Evolutionary conservation across 768 basidiomycete genomes (phyloP), one percentile per base, ranked within the genome.

Genomic region (Mycena capillaripes): DNA sequence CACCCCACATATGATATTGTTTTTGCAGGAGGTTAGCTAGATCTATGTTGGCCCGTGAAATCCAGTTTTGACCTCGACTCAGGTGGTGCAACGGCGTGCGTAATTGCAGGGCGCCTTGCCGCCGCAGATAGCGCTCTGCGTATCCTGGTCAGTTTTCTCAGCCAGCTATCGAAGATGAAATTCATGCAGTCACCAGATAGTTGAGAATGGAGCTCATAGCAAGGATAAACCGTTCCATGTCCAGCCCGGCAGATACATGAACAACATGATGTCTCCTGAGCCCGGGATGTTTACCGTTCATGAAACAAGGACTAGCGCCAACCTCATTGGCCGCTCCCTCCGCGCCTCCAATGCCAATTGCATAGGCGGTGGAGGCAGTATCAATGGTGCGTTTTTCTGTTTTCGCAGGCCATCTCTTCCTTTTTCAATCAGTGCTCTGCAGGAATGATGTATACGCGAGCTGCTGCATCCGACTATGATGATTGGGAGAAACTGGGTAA

Each of bases 11-110:
- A 60, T 27, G 59, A 60, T n/a, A 42, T 60, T 17, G 44, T 60
- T 10, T 44, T 60, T 29, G 59, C 59, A 27, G 59, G 59, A 60
- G 59, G 59, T 60, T 48, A 9, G 46, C 59, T 44, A 2, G 23
- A 25, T 6, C 11, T 17, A 29, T 11, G 14, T 10, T 30, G 27
- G 23, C 3, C 46, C 46, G 16, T 16, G 12, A 25, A 23, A 40
- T 40, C 27, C 29, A n/a, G 21, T 23, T 2, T n/a, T 60, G 6
- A 60, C 27, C 17, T 44, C 29, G 19, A 21, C 11, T 10, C 25
- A 87, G 86, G 87, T 53, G 91, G 91, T 42, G 84, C 89, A 4
- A 72, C 85, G 17, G 89, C 87, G 8, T 91, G 91, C 73, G 81
- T 92, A 9, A 77, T 85, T 23, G 91, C 89, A 10, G 84, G 87